Evolutionary conservation across 129 eudicot species (phyloP), one percentile per base, ranked within the genome.

Genomic region (Flaveria sonorensis): DNA sequence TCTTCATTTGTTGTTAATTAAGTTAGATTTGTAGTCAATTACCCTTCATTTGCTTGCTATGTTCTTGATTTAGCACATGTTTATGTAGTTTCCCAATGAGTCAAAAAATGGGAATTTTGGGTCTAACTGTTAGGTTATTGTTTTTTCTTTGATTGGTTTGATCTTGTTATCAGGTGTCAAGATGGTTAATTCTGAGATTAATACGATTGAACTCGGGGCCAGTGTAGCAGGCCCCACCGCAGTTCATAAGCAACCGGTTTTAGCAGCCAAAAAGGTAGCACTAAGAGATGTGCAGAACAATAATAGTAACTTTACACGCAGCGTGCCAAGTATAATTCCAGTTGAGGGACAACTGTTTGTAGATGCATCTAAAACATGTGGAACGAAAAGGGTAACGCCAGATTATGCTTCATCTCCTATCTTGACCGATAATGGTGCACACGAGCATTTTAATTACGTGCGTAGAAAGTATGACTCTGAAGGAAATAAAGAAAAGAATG

Each of bases 271-370:
- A 67, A 89, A 87, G 87, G 80, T 81, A 40, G 92, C 90, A 16
- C 76, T 87, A 20, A 86, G 85, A 83, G 92, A 87, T 65, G 86
- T 92, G 59, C 90, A 92, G 81, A 89, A 87, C 60, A 83, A 84
- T 74, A 81, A 74, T 32, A 79, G 80, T 18, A 83, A 84, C 81
- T 18, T 80, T 32, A 39, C 75, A 23, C 77, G 30, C 45, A 82
- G 64, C 67, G 73, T 6, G 6, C 79, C 82, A 50, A 77, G 42
- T 78, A 75, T 62, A 51, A 60, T 74, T 60, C 72, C 75, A 68
- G 42, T 79, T 16, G 89, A 79, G 19, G 89, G 77, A 46, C 70
- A 74, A 64, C 32, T 84, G 24, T 74, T 57, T 60, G 48, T 67
- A n/a, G 91, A 89, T 64, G 77, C 90, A 36, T 21, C 78, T 63